These are phyloP conservation scores for Saccharomycopsis javanensis DNA, from an alignment of 805 yeast species.

Conservation along the genomic window DNA sequence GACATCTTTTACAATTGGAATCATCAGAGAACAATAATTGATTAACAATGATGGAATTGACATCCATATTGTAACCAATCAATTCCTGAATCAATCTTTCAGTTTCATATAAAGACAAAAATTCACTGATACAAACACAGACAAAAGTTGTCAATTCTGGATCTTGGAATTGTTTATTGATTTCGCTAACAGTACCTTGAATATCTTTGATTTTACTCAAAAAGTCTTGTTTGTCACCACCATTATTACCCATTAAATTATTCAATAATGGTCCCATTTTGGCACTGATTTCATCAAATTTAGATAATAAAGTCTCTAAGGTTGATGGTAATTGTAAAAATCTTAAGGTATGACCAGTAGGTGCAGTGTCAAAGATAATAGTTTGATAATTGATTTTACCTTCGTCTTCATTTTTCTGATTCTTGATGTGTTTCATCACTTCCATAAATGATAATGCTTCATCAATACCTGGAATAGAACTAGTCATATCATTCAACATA, in stretches of 20 bases:
- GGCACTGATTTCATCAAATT: slow-evolving; percentile 78
- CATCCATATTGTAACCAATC: slow-evolving; percentile 91
- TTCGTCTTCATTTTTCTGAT: slow-evolving; percentile 36
- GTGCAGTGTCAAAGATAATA: slow-evolving; percentile 98
- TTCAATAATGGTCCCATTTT: slow-evolving; percentile 86
- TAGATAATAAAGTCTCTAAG: slow-evolving; percentile 74
- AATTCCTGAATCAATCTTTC: slow-evolving; percentile 97
- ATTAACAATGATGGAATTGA: slow-evolving; percentile 90
- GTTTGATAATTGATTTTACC: slow-evolving; percentile 55
- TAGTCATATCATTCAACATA: slow-evolving; percentile 48
- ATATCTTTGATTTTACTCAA: slow-evolving; percentile 70
- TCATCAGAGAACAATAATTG: slow-evolving; percentile 85
- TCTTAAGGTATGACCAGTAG: slow-evolving; percentile 96
- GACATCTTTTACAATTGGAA: slow-evolving; percentile 78
- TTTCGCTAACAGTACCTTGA: slow-evolving; percentile 73
- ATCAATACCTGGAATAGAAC: slow-evolving; percentile 96
- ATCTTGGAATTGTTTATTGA: slow-evolving; percentile 88
- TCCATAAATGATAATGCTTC: slow-evolving; percentile 98
- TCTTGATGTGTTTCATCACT: slow-evolving; percentile 91
- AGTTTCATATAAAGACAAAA: slow-evolving; percentile 90
- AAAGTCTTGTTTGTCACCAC: slow-evolving; percentile 52
- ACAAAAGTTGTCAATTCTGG: slow-evolving; percentile 93
- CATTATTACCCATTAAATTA: slow-evolving; percentile 57
- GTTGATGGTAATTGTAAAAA: slow-evolving; percentile 93
- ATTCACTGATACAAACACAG: slow-evolving; percentile 96